Percentiles rank a stretch among this genome's conserved stretches.
Evolutionary conservation across 2,329 filamentous ascomycete genomes (phyloP).

Genomic region (Coniochaeta pulveracea): DNA sequence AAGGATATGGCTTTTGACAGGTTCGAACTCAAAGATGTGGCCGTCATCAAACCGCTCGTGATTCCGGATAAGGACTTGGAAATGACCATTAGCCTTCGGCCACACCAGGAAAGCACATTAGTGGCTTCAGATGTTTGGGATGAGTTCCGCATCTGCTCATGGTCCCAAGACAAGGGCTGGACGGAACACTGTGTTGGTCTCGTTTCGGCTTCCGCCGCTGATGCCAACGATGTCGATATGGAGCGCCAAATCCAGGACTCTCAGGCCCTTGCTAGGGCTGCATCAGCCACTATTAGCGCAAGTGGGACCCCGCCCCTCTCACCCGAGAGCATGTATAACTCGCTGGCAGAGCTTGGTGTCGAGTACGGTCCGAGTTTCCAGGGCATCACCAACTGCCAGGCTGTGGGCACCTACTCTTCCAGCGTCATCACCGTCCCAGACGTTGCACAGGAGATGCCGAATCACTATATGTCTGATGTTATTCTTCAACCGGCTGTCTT

Average conservation of each 20-base stretch:
- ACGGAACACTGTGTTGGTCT: slow-evolving; percentile 46
- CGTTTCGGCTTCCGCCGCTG: slow-evolving; percentile 25
- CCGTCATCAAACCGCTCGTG: slow-evolving; percentile 32
- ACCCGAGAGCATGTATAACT: slow-evolving; percentile 29
- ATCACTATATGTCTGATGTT: slow-evolving; percentile 18
- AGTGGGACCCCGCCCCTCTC: slow-evolving; percentile 18
- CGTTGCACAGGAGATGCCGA: slow-evolving; percentile 26
- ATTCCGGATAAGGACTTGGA: slow-evolving; percentile 37
- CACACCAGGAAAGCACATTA: slow-evolving; percentile 27
- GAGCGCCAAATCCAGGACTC: slow-evolving; percentile 17
- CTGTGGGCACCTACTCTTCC: slow-evolving; percentile 19
- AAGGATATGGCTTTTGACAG: slow-evolving; percentile 20
- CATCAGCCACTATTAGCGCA: slow-evolving; percentile 17
- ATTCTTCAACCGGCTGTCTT: slow-evolving; percentile 26
- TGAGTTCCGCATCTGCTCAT: slow-evolving; percentile 45
- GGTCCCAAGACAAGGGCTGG: slow-evolving; percentile 39
- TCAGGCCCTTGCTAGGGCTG: slow-evolving; percentile 17
- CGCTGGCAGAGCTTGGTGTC: slow-evolving; percentile 32
- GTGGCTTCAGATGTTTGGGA: slow-evolving; percentile 35
- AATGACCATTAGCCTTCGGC: slow-evolving; percentile 33
- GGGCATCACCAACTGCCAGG: slow-evolving; percentile 32
- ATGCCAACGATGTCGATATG: slow-evolving; percentile 28
- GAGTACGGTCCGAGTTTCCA: slow-evolving; percentile 40
- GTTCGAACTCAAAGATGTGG: slow-evolving; percentile 35
- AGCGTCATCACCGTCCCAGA: slow-evolving; percentile 24